A percentile compares a stretch with the other conserved stretches of the same genome.
phyloP scores from a whole-genome alignment of 2,329 filamentous ascomycete genomes.

The Hypoxylon sp. region DNA sequence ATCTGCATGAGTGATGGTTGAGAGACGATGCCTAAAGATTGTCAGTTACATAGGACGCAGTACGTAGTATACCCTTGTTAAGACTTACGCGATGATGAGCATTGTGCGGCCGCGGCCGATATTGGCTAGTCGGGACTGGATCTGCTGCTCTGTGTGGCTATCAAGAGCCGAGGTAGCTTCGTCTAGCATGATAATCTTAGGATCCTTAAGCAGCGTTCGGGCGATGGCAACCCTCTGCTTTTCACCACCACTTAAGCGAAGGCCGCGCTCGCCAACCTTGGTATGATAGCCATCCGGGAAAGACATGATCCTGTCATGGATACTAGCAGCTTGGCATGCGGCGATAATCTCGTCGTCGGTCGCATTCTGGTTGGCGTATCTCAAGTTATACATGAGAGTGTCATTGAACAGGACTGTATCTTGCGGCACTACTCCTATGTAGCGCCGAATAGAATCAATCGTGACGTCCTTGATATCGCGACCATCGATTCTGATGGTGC shows the following conservation, averaged over 20 bases:
- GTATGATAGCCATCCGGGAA: conserved; percentile 92
- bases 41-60: conserved; percentile 44
- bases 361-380: conserved; percentile 86
- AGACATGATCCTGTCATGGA: conserved; percentile 90
- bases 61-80: background rate
- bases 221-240: conserved; percentile 96
- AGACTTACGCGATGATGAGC: conserved; percentile 89
- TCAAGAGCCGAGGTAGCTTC: conserved; percentile 94
- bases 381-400: conserved; percentile 93
- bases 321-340: conserved; percentile 88
- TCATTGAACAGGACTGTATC: conserved; percentile 97
- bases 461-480: conserved; percentile 87
- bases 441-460: conserved; percentile 90
- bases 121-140: conserved; percentile 86
- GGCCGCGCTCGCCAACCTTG: conserved; percentile 90
- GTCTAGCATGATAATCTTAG: conserved; percentile 91
- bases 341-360: conserved; percentile 85
- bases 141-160: conserved; percentile 92
- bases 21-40: conserved; percentile 77
- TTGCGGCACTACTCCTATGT: conserved; percentile 97
- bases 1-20: conserved; percentile 87
- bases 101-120: conserved; percentile 90
- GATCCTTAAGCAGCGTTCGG: conserved; percentile 91
- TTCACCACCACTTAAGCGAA: conserved; percentile 90
- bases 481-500: conserved; percentile 87